These are phyloP conservation scores for Euphrasia confusa DNA, from an alignment of 257 asterid species.

Conservation along the genomic window DNA sequence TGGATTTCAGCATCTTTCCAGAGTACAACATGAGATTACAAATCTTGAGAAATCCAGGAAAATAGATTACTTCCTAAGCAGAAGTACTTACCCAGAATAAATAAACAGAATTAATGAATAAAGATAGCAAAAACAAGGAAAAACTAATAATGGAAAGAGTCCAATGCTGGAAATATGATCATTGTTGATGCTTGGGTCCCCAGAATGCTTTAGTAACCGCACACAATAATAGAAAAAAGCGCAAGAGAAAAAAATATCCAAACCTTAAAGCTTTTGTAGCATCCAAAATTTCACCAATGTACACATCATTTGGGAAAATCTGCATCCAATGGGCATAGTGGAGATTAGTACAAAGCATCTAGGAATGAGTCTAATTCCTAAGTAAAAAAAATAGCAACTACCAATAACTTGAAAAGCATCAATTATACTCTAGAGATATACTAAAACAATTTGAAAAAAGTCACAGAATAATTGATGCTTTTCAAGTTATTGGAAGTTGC, in stretches of 20 bases:
- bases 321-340: slow-evolving; percentile 35
- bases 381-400: background rate
- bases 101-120: too few relatives aligned
- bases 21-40: background rate
- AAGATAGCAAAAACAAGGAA: too few relatives aligned
- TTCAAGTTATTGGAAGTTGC: too few relatives aligned
- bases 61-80: too few relatives aligned
- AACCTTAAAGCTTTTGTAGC: slow-evolving; percentile 69
- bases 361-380: background rate
- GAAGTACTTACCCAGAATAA: too few relatives aligned
- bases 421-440: background rate
- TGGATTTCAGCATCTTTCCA: background rate
- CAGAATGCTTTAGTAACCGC: background rate
- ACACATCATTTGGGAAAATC: slow-evolving; percentile 84
- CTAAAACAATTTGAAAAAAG: slow-evolving; percentile 8
- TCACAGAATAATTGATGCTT: background rate
- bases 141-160: too few relatives aligned
- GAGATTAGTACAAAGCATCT: background rate
- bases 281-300: slow-evolving; percentile 58
- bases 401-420: slow-evolving; percentile 6
- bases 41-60: too few relatives aligned
- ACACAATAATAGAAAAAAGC: slow-evolving; percentile 19
- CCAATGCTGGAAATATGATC: too few relatives aligned
- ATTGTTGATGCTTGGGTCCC: too few relatives aligned
- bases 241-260: slow-evolving; percentile 16